These are phyloP conservation scores for Yarrowia sp. DNA, from an alignment of 805 yeast genomes.

Conservation along the genomic window DNA sequence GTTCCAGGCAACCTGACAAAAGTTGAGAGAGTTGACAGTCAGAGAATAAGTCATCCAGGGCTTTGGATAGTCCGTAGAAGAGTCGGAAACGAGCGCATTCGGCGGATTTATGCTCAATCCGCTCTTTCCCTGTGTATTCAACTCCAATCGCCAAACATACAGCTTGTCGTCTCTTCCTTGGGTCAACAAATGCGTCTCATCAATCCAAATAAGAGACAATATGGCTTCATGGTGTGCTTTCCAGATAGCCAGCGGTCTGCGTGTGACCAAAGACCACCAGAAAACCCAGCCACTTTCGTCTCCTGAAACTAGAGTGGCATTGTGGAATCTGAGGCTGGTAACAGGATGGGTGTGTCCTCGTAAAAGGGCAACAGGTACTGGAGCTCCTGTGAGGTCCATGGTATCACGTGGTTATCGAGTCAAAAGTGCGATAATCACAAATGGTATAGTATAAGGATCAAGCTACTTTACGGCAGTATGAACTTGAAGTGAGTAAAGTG, in stretches of 20 bases:
- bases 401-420: neutral
- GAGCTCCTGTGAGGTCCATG: constrained; percentile 20
- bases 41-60: constrained; percentile 56
- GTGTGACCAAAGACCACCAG: constrained; percentile 67
- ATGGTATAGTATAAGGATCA: neutral
- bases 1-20: constrained; percentile 63
- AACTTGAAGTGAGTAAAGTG: too few species aligned
- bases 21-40: constrained; percentile 78
- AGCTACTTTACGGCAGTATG: too few species aligned
- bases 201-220: constrained; percentile 56
- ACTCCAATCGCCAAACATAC: constrained; percentile 47
- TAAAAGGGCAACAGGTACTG: constrained; percentile 46
- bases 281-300: constrained; percentile 69
- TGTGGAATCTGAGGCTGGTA: constrained; percentile 47
- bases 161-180: constrained; percentile 71
- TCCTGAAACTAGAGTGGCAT: constrained; percentile 57
- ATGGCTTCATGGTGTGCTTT: constrained; percentile 63
- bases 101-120: constrained; percentile 41
- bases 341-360: constrained; percentile 51
- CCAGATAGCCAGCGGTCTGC: constrained; percentile 66
- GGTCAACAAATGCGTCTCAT: constrained; percentile 54
- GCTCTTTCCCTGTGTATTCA: neutral
- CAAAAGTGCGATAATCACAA: neutral
- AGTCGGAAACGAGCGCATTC: constrained; percentile 27
- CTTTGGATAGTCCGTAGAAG: constrained; percentile 44